These are phyloP conservation scores for Artemisia argyi DNA, from an alignment of 129 eudicot species.

Conservation along the genomic window DNA sequence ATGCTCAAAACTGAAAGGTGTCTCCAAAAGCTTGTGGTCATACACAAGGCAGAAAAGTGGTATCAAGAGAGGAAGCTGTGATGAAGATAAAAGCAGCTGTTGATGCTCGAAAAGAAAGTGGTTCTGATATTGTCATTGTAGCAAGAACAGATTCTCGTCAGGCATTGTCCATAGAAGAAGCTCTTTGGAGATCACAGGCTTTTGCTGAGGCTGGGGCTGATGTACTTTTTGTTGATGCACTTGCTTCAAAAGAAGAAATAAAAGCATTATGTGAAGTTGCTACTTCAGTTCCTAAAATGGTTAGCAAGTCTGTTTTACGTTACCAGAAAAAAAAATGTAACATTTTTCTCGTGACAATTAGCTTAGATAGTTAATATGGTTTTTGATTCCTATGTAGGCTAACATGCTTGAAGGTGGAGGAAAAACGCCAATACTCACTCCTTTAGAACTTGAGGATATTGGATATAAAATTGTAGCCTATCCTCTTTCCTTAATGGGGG, in stretches of 20 bases:
- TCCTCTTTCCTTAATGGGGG: constrained; percentile 91
- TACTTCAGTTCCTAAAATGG: constrained; percentile 86
- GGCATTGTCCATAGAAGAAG: constrained; percentile 83
- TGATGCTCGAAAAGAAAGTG: constrained; percentile 90
- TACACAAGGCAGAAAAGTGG: constrained; percentile 87
- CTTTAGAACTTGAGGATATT: constrained; percentile 75
- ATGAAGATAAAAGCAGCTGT: constrained; percentile 94
- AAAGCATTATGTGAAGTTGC: constrained; percentile 65
- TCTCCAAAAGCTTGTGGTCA: constrained; percentile 99
- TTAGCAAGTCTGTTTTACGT: constrained; percentile 28
- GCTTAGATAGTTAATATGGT: background rate
- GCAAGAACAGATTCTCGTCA: constrained; percentile 97
- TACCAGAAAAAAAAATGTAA: background rate
- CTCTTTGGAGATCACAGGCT: constrained; percentile 84
- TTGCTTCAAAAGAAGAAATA: constrained; percentile 91
- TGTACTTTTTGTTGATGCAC: constrained; percentile 90
- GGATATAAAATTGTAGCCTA: constrained; percentile 90
- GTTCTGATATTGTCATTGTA: constrained; percentile 88
- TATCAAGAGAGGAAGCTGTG: constrained; percentile 87
- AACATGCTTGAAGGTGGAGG: constrained; percentile 99
- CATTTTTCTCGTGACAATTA: background rate
- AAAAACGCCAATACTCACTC: constrained; percentile 85
- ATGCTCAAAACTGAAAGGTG: constrained; percentile 45
- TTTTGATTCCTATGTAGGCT: constrained; percentile 48
- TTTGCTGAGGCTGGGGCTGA: constrained; percentile 97